Conservation (phyloP, 805 yeast genomes). For the Ogataea methylovora region DNA sequence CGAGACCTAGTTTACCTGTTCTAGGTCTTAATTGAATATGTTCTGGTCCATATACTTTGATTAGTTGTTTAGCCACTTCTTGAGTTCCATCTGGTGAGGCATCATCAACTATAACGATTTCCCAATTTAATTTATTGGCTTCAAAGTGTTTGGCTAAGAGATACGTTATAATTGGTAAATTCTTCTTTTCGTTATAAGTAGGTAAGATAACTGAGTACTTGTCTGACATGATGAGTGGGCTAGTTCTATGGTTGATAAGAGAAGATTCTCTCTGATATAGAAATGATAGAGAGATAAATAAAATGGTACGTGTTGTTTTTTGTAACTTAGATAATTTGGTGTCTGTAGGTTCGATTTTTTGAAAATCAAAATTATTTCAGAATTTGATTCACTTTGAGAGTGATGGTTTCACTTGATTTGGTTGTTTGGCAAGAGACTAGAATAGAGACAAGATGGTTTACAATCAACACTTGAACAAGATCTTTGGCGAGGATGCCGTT, state of each 20-base stretch:
- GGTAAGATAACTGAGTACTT: constrained; percentile 73
- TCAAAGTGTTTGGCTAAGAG: constrained; percentile 61
- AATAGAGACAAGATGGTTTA: constrained; percentile 2
- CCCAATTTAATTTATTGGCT: constrained; percentile 57
- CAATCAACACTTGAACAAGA: constrained; percentile 29
- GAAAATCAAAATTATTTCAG: too few species aligned
- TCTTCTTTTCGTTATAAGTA: constrained; percentile 67
- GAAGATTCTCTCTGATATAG: too few species aligned
- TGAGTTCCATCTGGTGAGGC: constrained; percentile 81
- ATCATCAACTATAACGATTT: constrained; percentile 70
- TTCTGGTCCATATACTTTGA: constrained; percentile 48
- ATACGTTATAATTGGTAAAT: constrained; percentile 63
- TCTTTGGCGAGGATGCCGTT: constrained; percentile 34
- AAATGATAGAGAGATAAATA: too few species aligned
- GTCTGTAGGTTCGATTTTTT: too few species aligned
- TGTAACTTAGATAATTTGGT: too few species aligned
- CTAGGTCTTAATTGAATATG: constrained; percentile 62
- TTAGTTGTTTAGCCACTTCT: constrained; percentile 55
- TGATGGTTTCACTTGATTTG: too few species aligned
- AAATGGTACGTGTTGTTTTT: too few species aligned
- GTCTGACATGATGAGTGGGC: constrained; percentile 23
- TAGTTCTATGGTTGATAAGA: too few species aligned
- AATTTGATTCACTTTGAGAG: too few species aligned
- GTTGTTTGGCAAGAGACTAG: too few species aligned
- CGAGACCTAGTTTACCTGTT: constrained; percentile 71